Evolutionary conservation across 192 early-diverging fungal species (phyloP).

Genomic region (Podila epigama): DNA sequence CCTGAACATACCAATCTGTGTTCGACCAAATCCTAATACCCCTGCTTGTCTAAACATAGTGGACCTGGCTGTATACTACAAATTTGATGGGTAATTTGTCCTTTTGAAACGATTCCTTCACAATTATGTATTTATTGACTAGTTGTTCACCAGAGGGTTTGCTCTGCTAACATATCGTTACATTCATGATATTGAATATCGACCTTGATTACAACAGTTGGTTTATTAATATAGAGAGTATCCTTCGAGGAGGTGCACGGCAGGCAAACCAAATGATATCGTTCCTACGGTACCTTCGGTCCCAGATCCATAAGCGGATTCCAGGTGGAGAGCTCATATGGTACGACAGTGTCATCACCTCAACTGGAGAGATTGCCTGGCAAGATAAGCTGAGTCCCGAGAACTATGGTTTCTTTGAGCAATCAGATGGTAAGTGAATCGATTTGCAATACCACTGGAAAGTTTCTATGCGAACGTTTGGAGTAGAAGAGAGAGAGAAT

Average conservation of each 20-base stretch:
- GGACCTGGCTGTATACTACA: slow-evolving; percentile 64
- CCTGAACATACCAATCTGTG: too few relatives aligned
- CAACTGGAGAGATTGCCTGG: slow-evolving; percentile 54
- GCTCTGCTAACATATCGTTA: too few relatives aligned
- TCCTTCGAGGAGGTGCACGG: slow-evolving; percentile 33
- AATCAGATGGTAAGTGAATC: slow-evolving; percentile 51
- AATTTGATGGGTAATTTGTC: slow-evolving; percentile 67
- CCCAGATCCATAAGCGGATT: slow-evolving; percentile 54
- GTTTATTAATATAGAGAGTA: slow-evolving; percentile 72
- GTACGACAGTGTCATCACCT: slow-evolving; percentile 69
- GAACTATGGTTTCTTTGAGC: slow-evolving; percentile 65
- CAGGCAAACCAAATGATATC: slow-evolving; percentile 34
- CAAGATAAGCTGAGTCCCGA: slow-evolving; percentile 61
- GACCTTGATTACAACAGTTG: slow-evolving; percentile 8
- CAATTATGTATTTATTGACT: background rate
- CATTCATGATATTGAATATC: too few relatives aligned
- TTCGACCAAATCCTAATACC: too few relatives aligned
- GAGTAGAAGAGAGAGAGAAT: too few relatives aligned
- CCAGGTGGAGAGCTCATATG: slow-evolving; percentile 61
- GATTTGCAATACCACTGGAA: too few relatives aligned
- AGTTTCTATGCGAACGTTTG: too few relatives aligned
- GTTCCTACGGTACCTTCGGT: slow-evolving; percentile 56
- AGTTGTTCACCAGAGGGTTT: too few relatives aligned
- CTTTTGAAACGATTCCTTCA: background rate
- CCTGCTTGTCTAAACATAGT: too few relatives aligned